A percentile compares a stretch with the other conserved stretches of the same genome.
These are phyloP conservation scores for Mrakia frigida DNA, from an alignment of 768 basidiomycete species.

Conservation along the genomic window DNA sequence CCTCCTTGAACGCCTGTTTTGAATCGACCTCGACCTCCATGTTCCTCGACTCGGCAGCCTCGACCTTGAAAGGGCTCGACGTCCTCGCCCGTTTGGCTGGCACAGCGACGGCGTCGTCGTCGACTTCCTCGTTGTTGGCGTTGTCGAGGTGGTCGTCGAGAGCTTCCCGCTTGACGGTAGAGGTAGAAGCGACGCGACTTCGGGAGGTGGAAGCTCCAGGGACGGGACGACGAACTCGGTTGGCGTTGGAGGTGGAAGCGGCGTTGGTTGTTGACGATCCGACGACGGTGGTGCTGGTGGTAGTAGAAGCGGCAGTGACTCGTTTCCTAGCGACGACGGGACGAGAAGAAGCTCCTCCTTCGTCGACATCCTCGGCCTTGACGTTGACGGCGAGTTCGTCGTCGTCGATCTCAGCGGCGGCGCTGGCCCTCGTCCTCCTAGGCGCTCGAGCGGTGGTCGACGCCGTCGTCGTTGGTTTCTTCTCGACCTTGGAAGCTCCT, in stretches of 20 bases:
- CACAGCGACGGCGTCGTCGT: constrained; percentile 16
- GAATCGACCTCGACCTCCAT: constrained; percentile 7
- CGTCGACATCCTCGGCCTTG: constrained; percentile 8
- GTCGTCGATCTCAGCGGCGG: constrained; percentile 28
- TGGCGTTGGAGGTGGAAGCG: constrained; percentile 1
- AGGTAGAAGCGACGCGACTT: not conserved
- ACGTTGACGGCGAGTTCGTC: not conserved
- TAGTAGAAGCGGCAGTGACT: too few species aligned
- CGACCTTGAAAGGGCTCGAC: constrained; percentile 29
- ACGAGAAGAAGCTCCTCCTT: not conserved
- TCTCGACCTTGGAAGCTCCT: constrained; percentile 20
- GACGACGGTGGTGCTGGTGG: constrained; percentile 9
- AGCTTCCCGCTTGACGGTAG: constrained; percentile 13
- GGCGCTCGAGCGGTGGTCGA: constrained; percentile 4
- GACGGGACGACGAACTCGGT: not conserved
- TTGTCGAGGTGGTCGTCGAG: constrained; percentile 11
- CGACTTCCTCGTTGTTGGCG: not conserved
- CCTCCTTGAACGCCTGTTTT: constrained; percentile 9
- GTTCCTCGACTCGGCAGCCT: not conserved
- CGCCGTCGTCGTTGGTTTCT: constrained; percentile 15
- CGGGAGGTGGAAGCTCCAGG: constrained; percentile 15
- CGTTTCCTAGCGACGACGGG: constrained; percentile 10
- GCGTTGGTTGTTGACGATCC: constrained; percentile 5
- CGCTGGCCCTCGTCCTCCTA: constrained; percentile 28
- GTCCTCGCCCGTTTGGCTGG: constrained; percentile 31